phyloP scores from a whole-genome alignment of 179 eudicot species.

The Amaranthus tricolor region DNA sequence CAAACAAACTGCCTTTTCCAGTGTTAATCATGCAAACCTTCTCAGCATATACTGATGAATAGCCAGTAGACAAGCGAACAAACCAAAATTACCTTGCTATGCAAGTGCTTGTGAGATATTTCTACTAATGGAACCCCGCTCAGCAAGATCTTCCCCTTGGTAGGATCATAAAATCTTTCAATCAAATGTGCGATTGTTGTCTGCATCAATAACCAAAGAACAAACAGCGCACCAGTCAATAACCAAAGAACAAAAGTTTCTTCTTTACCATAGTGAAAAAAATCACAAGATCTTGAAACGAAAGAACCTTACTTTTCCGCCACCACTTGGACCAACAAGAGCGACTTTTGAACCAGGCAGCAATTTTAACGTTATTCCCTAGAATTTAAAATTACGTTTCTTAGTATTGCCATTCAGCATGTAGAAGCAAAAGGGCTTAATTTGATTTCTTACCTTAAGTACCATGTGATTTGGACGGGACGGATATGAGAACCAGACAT shows the following conservation, averaged over 20 bases:
- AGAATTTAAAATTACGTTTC: conserved; percentile 17
- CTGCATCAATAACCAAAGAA: conserved; percentile 38
- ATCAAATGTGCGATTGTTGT: conserved; percentile 90
- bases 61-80: conserved; percentile 4
- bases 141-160: conserved; percentile 69
- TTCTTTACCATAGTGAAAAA: background rate
- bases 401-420: conserved; percentile 4
- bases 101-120: conserved; percentile 74
- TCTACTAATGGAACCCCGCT: conserved; percentile 79
- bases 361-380: conserved; percentile 77
- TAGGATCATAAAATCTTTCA: conserved; percentile 83
- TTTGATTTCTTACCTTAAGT: conserved; percentile 55
- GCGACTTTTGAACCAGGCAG: conserved; percentile 87
- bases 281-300: background rate
- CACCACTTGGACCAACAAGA: conserved; percentile 97
- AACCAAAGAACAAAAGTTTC: background rate
- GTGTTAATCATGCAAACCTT: too few relatives aligned
- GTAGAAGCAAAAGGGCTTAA: background rate
- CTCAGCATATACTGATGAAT: background rate
- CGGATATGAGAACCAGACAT: conserved; percentile 95
- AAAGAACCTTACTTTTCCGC: conserved; percentile 67
- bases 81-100: conserved; percentile 56
- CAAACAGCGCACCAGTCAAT: conserved; percentile 10
- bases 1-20: too few relatives aligned
- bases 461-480: conserved; percentile 86